Evolutionary conservation across 1,284 basidiomycete species (phyloP).

Genomic region (Cystobasidium sp.): DNA sequence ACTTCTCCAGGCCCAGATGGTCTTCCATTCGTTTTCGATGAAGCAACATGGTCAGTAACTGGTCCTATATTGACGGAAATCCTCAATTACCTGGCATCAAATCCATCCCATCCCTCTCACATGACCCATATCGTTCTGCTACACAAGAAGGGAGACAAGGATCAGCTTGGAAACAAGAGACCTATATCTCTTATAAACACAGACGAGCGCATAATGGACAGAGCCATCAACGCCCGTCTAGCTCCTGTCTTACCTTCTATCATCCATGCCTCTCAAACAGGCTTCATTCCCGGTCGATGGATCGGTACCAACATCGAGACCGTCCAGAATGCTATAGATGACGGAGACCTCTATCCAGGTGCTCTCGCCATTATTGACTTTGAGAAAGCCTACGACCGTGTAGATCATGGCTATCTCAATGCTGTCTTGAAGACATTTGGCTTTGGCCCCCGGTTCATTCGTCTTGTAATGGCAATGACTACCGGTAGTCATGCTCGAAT

Average conservation of each 20-base stretch:
- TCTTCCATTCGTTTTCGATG: constrained; percentile 30
- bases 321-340: constrained; percentile 25
- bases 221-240: constrained; percentile 23
- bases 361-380: too few relatives aligned
- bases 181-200: constrained; percentile 37
- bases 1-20: constrained; percentile 32
- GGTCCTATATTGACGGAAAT: constrained; percentile 8
- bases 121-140: constrained; percentile 1
- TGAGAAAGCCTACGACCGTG: too few relatives aligned
- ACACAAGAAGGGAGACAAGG: constrained; percentile 8
- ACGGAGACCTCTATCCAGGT: background rate
- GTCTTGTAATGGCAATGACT: too few relatives aligned
- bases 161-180: constrained; percentile 29
- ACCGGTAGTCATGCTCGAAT: too few relatives aligned
- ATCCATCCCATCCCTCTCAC: background rate
- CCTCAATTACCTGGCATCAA: background rate
- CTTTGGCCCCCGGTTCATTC: too few relatives aligned
- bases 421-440: too few relatives aligned
- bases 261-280: constrained; percentile 16
- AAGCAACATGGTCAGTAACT: constrained; percentile 14
- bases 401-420: too few relatives aligned
- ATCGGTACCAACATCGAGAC: too few relatives aligned
- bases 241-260: background rate
- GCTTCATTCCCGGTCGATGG: too few relatives aligned
- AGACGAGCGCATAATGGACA: constrained; percentile 30